A percentile compares a stretch with the other conserved stretches of the same genome.
Conservation (phyloP, 1,139 yeast species). For the Tardiomyces depauwii region DNA sequence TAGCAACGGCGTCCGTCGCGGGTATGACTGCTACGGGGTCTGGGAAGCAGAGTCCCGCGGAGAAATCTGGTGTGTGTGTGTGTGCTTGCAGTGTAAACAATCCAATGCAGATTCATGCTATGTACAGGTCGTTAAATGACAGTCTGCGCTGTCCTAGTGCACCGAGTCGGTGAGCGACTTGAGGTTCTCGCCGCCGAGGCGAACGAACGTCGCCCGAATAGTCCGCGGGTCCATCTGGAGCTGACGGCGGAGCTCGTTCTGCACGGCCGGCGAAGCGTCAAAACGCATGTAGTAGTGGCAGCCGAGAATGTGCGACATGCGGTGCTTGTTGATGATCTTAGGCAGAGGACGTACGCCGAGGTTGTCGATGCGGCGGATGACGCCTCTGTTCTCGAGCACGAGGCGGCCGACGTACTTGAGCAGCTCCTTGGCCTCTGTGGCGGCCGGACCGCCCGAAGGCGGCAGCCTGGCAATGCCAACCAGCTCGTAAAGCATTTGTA, state of each 20-base stretch:
- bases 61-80: too few species aligned
- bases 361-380: conserved; percentile 69
- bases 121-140: background rate
- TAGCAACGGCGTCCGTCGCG: too few species aligned
- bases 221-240: conserved; percentile 84
- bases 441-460: conserved; percentile 17
- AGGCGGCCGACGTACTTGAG: conserved; percentile 77
- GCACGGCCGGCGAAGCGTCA: conserved; percentile 79
- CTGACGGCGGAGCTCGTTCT: conserved; percentile 71
- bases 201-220: conserved; percentile 64
- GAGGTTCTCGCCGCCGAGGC: conserved; percentile 39
- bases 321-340: conserved; percentile 70
- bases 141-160: background rate
- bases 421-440: conserved; percentile 35
- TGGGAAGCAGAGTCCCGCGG: too few species aligned
- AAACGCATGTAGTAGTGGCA: conserved; percentile 78
- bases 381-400: conserved; percentile 83
- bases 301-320: conserved; percentile 85
- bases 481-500: conserved; percentile 73
- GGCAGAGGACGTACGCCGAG: conserved; percentile 75
- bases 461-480: conserved; percentile 67
- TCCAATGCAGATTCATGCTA: background rate
- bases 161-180: background rate
- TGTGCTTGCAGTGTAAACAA: too few species aligned
- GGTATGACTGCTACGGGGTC: too few species aligned